Percentiles rank a stretch among this genome's conserved stretches.
Evolutionary conservation across 2,329 filamentous ascomycete species (phyloP).

Genomic region (Aspergillus ochraceus): DNA sequence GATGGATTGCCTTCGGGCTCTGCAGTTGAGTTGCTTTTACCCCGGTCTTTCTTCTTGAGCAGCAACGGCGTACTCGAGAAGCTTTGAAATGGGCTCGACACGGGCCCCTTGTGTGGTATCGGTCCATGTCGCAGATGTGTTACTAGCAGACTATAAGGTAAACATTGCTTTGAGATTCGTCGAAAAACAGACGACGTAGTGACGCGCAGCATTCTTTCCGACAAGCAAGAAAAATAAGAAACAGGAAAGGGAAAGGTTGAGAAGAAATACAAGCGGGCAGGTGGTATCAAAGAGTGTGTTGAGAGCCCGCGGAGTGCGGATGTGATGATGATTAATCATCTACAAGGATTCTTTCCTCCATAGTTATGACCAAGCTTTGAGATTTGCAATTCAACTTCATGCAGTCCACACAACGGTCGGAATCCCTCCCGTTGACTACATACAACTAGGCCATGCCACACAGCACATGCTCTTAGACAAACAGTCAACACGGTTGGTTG

Average conservation of each 20-base stretch:
- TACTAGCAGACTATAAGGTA: not conserved
- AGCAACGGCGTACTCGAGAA: conserved; percentile 47
- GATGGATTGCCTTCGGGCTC: conserved; percentile 31
- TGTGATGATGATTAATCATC: not conserved
- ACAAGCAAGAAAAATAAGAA: not conserved
- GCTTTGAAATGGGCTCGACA: conserved; percentile 6
- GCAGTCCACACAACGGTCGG: too few species aligned
- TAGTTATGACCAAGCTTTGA: too few species aligned
- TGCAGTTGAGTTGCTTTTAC: conserved; percentile 44
- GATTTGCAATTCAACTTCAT: too few species aligned
- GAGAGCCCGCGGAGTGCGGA: not conserved
- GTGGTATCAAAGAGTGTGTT: too few species aligned
- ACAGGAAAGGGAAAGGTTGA: not conserved
- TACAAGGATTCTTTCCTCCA: not conserved
- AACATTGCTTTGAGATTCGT: not conserved
- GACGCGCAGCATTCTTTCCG: not conserved
- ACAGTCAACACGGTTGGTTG: too few species aligned
- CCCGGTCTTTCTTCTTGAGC: conserved; percentile 57
- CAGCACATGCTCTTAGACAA: too few species aligned
- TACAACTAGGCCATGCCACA: too few species aligned
- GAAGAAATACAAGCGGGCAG: too few species aligned
- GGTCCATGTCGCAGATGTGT: conserved; percentile 1
- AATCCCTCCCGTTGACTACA: too few species aligned
- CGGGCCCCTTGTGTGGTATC: not conserved
- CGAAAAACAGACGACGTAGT: not conserved